Base-by-base conservation (phyloP, 2,329 filamentous ascomycete genomes). In the Epichloe hybrida region DNA sequence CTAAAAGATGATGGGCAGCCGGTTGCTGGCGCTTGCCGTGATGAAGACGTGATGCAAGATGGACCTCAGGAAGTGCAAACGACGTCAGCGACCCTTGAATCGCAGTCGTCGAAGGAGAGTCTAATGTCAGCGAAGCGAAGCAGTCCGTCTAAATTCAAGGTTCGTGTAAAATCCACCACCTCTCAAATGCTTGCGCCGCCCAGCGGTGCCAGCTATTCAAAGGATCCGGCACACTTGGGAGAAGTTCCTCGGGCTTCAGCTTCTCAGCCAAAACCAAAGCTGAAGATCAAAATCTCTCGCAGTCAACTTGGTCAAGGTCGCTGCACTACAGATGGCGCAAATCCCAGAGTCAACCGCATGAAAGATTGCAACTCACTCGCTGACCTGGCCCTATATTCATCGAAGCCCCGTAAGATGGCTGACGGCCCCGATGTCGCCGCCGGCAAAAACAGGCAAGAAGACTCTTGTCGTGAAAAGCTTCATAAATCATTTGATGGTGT, bases 201-300 rank as follows among this genome's bases (percentile, higher is more conserved):
- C 21, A 20, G 23, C n/a, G 23, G 31, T 3, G 38, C 17, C 20
- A 47, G 39, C 37, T 31, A 20, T 11, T 11, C 41, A 15, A 9
- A 40, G 5, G 31, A 31, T 21, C 6, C n/a, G 31, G 12, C 27
- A 40, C 8, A 34, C 7, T 13, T 21, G 15, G 21, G 31, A 8
- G 17, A 40, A 13, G 5, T 9, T 31, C 17, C 34, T 7, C 42
- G 42, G 8, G 13, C 11, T 20, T 5, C 39, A 31, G 39, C n/a
- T 9, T 5, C 38, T n/a, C 49, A 15, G 37, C 47, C 55, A 20
- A 62, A 57, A 40, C 62, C 62, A 21, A 64, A 52, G 48, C 59
- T 68, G 15, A 68, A 61, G 50, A 57, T 68, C 46, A 67, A 62
- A 47, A 50, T 65, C 8, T 65, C 66, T 40, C 62, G 60, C 15